A percentile compares a stretch with the other conserved stretches of the same genome.
These are phyloP conservation scores for Mucor indicus DNA, from an alignment of 371 early-diverging fungal genomes.

Conservation along the genomic window DNA sequence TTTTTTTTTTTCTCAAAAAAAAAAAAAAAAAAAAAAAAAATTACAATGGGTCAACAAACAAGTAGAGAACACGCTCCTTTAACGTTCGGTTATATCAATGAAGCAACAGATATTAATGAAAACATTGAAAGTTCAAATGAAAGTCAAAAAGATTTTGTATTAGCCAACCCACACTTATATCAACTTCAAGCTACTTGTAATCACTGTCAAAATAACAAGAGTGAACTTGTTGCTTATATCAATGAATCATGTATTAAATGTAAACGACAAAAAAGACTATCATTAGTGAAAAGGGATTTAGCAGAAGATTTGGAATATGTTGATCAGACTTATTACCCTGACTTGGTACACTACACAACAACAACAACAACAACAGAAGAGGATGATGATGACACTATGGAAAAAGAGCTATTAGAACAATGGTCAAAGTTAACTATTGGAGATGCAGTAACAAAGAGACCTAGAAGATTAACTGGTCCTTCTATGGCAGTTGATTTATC, in stretches of 20 bases:
- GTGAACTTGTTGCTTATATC: constrained; percentile 4
- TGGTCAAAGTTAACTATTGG: constrained; percentile 22
- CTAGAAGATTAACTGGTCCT: constrained; percentile 16
- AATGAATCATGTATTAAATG: constrained; percentile 16
- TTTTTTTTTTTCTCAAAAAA: not conserved
- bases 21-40: too few relatives aligned
- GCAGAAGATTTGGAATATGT: constrained; percentile 28
- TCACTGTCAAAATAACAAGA: constrained; percentile 4
- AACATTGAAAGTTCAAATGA: not conserved
- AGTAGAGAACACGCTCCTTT: constrained; percentile 23
- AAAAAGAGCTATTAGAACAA: constrained; percentile 15
- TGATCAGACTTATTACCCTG: constrained; percentile 30
- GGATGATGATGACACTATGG: constrained; percentile 11
- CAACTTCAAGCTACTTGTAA: constrained; percentile 18
- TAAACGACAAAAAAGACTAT: constrained; percentile 20
- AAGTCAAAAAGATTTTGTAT: constrained; percentile 15
- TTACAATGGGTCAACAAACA: constrained; percentile 21
- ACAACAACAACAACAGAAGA: not conserved
- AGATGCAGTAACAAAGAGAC: constrained; percentile 10
- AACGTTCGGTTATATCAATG: constrained; percentile 24
- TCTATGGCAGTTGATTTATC: constrained; percentile 24
- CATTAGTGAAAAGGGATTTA: constrained; percentile 20
- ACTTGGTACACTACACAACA: constrained; percentile 23
- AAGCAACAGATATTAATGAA: not conserved
- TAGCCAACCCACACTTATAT: constrained; percentile 25